Conservation (phyloP, 495 filamentous ascomycete genomes). For the Trichoderma orchidacearum region DNA sequence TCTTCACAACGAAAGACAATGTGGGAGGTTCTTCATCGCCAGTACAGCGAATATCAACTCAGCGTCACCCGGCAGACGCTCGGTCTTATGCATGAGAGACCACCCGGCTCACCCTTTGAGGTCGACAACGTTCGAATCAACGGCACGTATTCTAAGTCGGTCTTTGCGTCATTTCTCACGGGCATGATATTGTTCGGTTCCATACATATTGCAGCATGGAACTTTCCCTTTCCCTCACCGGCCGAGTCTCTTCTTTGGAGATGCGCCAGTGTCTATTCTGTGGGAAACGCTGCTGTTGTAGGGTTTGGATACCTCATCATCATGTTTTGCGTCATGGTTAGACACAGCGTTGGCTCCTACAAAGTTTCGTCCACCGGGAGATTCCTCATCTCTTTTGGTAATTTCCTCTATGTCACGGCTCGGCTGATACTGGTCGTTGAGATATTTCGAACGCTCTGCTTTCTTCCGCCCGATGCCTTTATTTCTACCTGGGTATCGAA, state of each 20-base stretch:
- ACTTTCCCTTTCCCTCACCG: background rate
- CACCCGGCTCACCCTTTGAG: no score
- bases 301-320: background rate
- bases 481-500: background rate
- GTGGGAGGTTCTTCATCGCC: no score
- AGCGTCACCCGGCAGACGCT: no score
- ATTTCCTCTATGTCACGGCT: background rate
- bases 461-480: background rate
- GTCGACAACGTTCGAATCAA: no score
- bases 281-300: background rate
- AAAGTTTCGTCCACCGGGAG: no score
- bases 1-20: no score
- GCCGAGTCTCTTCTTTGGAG: background rate
- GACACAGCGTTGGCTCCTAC: no score
- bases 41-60: no score
- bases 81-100: no score
- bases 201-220: background rate
- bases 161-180: no score
- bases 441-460: background rate
- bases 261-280: background rate
- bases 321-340: background rate
- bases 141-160: no score
- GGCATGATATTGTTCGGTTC: background rate
- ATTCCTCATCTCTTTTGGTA: background rate
- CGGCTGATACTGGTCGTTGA: background rate